Base-by-base conservation (phyloP, 305 asterid species). In the Fraxinus nigra region DNA sequence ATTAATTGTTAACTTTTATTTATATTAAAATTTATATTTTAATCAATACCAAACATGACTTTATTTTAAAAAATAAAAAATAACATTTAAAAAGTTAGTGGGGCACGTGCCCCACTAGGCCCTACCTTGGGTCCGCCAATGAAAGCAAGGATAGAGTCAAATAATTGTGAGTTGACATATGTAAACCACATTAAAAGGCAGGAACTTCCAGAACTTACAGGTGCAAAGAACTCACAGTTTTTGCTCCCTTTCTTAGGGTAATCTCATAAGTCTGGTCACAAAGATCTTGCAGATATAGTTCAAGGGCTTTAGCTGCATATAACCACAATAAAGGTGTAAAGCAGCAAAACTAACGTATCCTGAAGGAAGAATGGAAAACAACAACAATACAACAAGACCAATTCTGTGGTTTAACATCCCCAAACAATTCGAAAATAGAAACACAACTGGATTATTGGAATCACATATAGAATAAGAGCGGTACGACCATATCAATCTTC, bases 271-370 rank as follows among this genome's bases (percentile, higher is more conserved):
- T 91, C 24, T 92, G 89, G 78, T 89, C 89, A 69, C 97, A 92
- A 24, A 92, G 91, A 86, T 91, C 97, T 90, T 92, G 95, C 84
- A 91, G 89, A 86, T 91, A 92, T 72, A 92, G 87, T 69, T 92
- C 97, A 88, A 92, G 79, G 72, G 97, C 94, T 89, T 92, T 92
- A 4, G 97, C 97, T 92, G 95, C 56, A 80, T 7, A 79, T 38
- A 46, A 63, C 34, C 67, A 59, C 48, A 73, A 38, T 76, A 33
- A 82, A 16, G 80, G 67, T 35, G 78, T 77, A 22, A 84, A 22
- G 26, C 73, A 70, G 37, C 84, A 78, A 85, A 75, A 73, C n/a
- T 81, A 28, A 51, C 34, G 37, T 24, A 80, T 7, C 65, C 80
- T 7, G 35, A 82, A 20, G 26, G 37, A 18, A 40, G 26, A 37